phyloP scores from a whole-genome alignment of 169 alveolate species.

The Theileria orientalis region DNA sequence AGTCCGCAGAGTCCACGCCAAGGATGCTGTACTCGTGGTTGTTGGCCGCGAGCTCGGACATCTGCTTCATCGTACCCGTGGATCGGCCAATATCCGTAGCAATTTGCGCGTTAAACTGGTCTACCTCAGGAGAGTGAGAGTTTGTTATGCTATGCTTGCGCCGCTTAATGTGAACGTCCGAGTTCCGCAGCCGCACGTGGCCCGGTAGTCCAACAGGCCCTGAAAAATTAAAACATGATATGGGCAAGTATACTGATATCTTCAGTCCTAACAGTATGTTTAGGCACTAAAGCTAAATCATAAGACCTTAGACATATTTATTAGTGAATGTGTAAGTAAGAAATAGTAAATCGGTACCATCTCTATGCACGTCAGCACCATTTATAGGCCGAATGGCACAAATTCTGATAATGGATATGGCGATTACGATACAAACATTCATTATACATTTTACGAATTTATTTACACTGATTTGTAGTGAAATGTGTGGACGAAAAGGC shows the following conservation, averaged over 20 bases:
- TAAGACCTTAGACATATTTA: too few relatives aligned
- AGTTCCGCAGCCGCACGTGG: slow-evolving; percentile 17
- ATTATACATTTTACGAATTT: background rate
- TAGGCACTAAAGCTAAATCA: too few relatives aligned
- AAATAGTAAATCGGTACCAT: background rate
- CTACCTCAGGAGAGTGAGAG: background rate
- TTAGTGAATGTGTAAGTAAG: slow-evolving; percentile 1
- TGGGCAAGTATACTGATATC: background rate
- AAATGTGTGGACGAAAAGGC: background rate
- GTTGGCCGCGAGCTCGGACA: background rate
- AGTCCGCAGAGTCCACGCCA: background rate
- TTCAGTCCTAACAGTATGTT: too few relatives aligned
- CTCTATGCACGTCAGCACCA: background rate
- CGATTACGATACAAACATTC: background rate
- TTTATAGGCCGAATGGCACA: background rate
- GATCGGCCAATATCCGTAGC: background rate
- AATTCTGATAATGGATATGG: background rate
- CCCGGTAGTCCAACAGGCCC: slow-evolving; percentile 66
- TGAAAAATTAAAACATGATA: background rate
- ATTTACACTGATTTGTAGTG: background rate
- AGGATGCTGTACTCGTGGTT: slow-evolving; percentile 5
- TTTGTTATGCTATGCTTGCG: slow-evolving; percentile 1
- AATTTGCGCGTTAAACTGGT: background rate
- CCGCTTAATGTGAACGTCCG: slow-evolving; percentile 19
- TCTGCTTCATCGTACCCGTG: background rate